A percentile compares a stretch with the other conserved stretches of the same genome.
Conservation (phyloP, 495 filamentous ascomycete genomes). For the Aspergillus bertholletiae region DNA sequence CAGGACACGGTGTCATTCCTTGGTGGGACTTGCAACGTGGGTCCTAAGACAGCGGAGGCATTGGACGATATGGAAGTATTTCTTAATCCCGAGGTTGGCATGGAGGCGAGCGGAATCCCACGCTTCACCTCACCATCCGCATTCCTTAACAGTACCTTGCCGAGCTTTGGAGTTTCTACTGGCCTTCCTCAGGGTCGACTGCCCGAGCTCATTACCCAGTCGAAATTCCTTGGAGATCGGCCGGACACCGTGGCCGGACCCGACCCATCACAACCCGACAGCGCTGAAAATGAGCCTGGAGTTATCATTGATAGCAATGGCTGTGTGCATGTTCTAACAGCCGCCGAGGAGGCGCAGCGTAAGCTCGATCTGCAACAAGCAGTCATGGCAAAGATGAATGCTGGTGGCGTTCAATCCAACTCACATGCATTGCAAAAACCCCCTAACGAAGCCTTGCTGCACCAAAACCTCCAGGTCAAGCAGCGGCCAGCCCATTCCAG, state of each 20-base stretch:
- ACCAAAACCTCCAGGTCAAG: neutral
- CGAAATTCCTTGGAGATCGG: neutral
- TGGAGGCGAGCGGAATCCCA: neutral
- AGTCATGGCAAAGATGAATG: conserved; percentile 28
- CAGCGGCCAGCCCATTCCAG: neutral
- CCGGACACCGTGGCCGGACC: neutral
- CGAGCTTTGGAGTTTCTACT: conserved; percentile 8
- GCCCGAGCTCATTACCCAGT: neutral
- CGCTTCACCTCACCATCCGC: conserved; percentile 7
- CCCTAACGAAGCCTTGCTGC: neutral
- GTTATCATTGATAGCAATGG: conserved; percentile 25
- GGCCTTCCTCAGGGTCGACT: neutral
- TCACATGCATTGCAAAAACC: neutral
- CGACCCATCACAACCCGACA: neutral
- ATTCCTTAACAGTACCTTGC: conserved; percentile 2
- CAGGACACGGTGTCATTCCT: conserved; percentile 14
- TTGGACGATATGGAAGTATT: conserved; percentile 17
- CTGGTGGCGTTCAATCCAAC: neutral
- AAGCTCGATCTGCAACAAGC: conserved; percentile 19
- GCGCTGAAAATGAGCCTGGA: neutral
- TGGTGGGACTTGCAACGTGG: neutral
- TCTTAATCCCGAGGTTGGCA: conserved; percentile 12
- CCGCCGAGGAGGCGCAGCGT: conserved; percentile 19
- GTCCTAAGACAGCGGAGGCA: neutral
- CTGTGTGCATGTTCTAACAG: conserved; percentile 12